Evolutionary conservation across 805 yeast species (phyloP).

Genomic region (Hanseniaspora lindneri): DNA sequence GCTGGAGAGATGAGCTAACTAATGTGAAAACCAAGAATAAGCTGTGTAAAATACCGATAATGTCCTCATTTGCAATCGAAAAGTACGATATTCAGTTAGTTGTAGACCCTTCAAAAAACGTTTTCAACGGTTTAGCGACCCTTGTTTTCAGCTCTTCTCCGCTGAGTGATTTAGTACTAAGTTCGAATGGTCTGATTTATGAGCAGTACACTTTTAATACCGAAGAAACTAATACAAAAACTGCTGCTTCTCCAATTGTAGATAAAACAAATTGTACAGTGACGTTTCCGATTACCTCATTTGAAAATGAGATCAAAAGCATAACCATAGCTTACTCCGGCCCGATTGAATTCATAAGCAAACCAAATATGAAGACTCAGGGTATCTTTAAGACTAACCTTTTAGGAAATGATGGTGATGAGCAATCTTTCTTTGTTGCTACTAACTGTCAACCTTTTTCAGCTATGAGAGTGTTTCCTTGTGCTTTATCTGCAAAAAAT

Average conservation of each 20-base stretch:
- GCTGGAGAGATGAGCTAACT: no score
- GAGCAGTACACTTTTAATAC: conserved; percentile 35
- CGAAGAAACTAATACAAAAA: conserved; percentile 21
- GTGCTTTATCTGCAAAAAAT: conserved; percentile 43
- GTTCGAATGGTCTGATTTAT: conserved; percentile 27
- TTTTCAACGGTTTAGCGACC: conserved; percentile 33
- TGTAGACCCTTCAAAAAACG: conserved; percentile 36
- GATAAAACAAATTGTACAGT: conserved; percentile 20
- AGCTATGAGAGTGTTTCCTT: conserved; percentile 54
- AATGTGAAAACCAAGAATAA: no score
- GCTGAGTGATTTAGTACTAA: conserved; percentile 28
- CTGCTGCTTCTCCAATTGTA: conserved; percentile 17
- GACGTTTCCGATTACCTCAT: conserved; percentile 14
- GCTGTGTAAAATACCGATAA: no score
- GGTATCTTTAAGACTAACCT: conserved; percentile 64
- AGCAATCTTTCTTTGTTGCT: conserved; percentile 45
- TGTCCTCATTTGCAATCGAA: conserved; percentile 16
- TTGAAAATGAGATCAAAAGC: conserved; percentile 16
- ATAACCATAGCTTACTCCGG: conserved; percentile 34
- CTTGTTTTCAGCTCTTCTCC: conserved; percentile 30
- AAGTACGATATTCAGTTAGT: conserved; percentile 32
- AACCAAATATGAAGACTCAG: conserved; percentile 44
- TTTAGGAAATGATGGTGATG: conserved; percentile 39
- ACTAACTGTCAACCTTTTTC: conserved; percentile 64
- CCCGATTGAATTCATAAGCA: conserved; percentile 38